These are phyloP conservation scores for Rhododendron simsii DNA, from an alignment of 148 eudicot species.

Conservation along the genomic window DNA sequence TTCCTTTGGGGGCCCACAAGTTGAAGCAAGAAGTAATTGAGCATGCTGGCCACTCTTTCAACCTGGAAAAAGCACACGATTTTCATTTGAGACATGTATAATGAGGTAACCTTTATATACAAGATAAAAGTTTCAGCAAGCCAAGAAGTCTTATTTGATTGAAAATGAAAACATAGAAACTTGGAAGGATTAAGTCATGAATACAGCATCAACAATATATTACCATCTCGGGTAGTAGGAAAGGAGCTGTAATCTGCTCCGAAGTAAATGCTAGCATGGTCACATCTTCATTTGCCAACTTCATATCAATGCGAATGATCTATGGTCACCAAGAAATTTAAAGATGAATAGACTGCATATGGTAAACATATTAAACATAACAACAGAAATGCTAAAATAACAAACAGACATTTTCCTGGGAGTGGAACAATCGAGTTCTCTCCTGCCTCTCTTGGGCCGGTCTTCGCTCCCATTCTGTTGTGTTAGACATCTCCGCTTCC, in stretches of 20 bases:
- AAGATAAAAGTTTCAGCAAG: background rate
- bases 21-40: conserved; percentile 88
- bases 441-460: conserved; percentile 97
- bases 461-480: conserved; percentile 88
- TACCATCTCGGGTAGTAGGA: conserved; percentile 96
- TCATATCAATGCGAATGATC: conserved; percentile 96
- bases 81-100: background rate
- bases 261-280: conserved; percentile 90
- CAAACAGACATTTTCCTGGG: conserved; percentile 85
- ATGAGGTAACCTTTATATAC: background rate
- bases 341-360: background rate
- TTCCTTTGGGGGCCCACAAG: conserved; percentile 97
- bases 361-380: background rate
- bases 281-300: conserved; percentile 96
- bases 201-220: background rate
- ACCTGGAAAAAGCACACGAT: conserved; percentile 42
- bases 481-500: conserved; percentile 98
- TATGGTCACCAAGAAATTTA: conserved; percentile 28
- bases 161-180: background rate
- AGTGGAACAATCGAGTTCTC: conserved; percentile 85
- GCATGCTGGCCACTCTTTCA: conserved; percentile 97
- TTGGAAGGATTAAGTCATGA: background rate
- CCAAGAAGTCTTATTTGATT: background rate
- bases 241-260: conserved; percentile 87
- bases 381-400: background rate